These are phyloP conservation scores for Ustilago hordei DNA, from an alignment of 1,284 basidiomycete species.

Conservation along the genomic window DNA sequence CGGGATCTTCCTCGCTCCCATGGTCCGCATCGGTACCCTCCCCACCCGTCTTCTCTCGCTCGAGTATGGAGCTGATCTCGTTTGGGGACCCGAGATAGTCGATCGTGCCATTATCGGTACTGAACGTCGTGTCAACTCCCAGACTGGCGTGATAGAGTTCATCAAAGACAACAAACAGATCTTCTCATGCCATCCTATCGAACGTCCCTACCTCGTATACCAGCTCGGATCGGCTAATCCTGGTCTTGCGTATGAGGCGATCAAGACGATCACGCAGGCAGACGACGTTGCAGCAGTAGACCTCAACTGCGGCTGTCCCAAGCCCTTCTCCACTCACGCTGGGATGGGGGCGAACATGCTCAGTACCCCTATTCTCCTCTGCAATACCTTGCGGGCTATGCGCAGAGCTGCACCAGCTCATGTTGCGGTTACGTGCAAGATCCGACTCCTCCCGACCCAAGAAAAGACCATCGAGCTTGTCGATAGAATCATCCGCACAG, in stretches of 20 bases:
- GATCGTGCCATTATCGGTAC: slow-evolving; percentile 94
- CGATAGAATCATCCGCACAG: slow-evolving; percentile 85
- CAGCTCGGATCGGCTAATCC: slow-evolving; percentile 93
- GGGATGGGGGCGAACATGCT: slow-evolving; percentile 98
- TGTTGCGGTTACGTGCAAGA: slow-evolving; percentile 75
- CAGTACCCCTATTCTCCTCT: slow-evolving; percentile 88
- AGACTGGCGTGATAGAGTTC: slow-evolving; percentile 90
- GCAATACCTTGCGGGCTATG: slow-evolving; percentile 74
- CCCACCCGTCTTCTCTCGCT: slow-evolving; percentile 86
- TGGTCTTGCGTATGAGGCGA: slow-evolving; percentile 89
- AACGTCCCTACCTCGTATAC: slow-evolving; percentile 72
- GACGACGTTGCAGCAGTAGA: slow-evolving; percentile 91
- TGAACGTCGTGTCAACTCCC: slow-evolving; percentile 84
- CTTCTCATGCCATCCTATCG: slow-evolving; percentile 92
- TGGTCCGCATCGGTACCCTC: slow-evolving; percentile 71
- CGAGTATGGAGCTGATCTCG: slow-evolving; percentile 91
- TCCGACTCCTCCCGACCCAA: slow-evolving; percentile 86
- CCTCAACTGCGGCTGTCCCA: slow-evolving; percentile 88
- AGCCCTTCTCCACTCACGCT: slow-evolving; percentile 91
- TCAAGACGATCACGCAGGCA: slow-evolving; percentile 80
- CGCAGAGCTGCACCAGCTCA: slow-evolving; percentile 73
- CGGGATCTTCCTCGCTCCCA: slow-evolving; percentile 67
- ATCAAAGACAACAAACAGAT: slow-evolving; percentile 79
- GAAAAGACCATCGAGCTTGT: slow-evolving; percentile 88
- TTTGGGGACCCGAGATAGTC: slow-evolving; percentile 97